Percentiles rank a stretch among this genome's conserved stretches.
phyloP scores from a whole-genome alignment of 768 basidiomycete genomes.

The Ramaria rubella region DNA sequence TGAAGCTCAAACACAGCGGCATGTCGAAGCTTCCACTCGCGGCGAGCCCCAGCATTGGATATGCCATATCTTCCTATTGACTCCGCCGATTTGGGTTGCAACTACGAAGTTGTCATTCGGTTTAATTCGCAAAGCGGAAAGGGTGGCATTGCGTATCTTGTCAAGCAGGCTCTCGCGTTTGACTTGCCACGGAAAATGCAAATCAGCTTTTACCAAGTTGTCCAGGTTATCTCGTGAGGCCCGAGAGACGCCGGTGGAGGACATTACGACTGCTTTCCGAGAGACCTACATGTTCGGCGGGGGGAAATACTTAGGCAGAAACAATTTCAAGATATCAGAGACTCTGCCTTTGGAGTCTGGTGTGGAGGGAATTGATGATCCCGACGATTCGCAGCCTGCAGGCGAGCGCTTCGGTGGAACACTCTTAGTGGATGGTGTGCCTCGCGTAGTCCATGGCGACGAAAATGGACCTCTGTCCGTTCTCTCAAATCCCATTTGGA shows the following conservation, averaged over 20 bases:
- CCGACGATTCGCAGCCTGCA: constrained; percentile 32
- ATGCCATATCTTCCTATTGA: constrained; percentile 97
- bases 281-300: constrained; percentile 80
- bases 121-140: constrained; percentile 99
- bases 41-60: constrained; percentile 66
- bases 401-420: constrained; percentile 83
- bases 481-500: constrained; percentile 73
- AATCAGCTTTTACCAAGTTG: constrained; percentile 86
- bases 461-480: constrained; percentile 97
- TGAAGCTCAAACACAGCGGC: constrained; percentile 64
- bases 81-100: constrained; percentile 91
- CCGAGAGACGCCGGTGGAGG: constrained; percentile 91
- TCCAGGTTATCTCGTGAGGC: constrained; percentile 87
- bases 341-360: constrained; percentile 35
- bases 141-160: constrained; percentile 93
- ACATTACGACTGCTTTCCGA: constrained; percentile 89
- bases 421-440: constrained; percentile 74
- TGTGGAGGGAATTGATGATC: constrained; percentile 20
- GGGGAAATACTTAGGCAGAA: constrained; percentile 70
- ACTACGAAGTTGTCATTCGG: constrained; percentile 96
- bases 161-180: constrained; percentile 86
- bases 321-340: constrained; percentile 76
- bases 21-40: constrained; percentile 50
- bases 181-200: constrained; percentile 99
- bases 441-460: constrained; percentile 80